Conservation (phyloP, 2,329 filamentous ascomycete genomes). For the Claviceps maximensis region DNA sequence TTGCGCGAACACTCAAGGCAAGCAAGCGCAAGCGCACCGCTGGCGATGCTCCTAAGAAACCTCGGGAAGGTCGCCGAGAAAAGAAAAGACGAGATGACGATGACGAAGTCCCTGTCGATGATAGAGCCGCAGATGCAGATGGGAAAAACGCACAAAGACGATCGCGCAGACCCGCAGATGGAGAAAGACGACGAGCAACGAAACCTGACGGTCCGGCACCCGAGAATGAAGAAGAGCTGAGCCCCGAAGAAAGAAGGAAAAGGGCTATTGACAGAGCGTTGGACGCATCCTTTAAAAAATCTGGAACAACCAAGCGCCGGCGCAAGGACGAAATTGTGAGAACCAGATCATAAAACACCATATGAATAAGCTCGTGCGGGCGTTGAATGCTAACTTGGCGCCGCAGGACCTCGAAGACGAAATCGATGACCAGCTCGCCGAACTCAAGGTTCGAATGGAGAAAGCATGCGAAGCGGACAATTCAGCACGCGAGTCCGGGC, state of each 20-base stretch:
- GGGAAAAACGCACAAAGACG: constrained; percentile 30
- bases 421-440: constrained; percentile 79
- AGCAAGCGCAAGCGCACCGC: constrained; percentile 52
- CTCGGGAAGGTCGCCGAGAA: constrained; percentile 57
- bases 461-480: constrained; percentile 80
- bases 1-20: constrained; percentile 49
- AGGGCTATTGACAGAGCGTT: constrained; percentile 77
- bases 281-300: constrained; percentile 77
- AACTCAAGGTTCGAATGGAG: constrained; percentile 83
- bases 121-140: constrained; percentile 31
- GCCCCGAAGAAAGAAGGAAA: constrained; percentile 72
- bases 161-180: constrained; percentile 32
- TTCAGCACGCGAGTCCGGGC: constrained; percentile 60
- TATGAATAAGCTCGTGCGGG: constrained; percentile 11
- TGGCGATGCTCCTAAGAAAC: constrained; percentile 55
- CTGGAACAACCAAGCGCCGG: constrained; percentile 48
- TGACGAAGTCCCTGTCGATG: constrained; percentile 34
- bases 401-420: constrained; percentile 72
- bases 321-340: constrained; percentile 82
- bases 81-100: constrained; percentile 45
- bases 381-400: neutral
- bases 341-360: neutral
- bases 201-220: constrained; percentile 39
- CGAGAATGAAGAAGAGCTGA: constrained; percentile 64
- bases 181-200: constrained; percentile 29